A percentile compares a stretch with the other conserved stretches of the same genome.
Conservation (phyloP, 192 early-diverging fungal genomes). For the Coemansia sp. region DNA sequence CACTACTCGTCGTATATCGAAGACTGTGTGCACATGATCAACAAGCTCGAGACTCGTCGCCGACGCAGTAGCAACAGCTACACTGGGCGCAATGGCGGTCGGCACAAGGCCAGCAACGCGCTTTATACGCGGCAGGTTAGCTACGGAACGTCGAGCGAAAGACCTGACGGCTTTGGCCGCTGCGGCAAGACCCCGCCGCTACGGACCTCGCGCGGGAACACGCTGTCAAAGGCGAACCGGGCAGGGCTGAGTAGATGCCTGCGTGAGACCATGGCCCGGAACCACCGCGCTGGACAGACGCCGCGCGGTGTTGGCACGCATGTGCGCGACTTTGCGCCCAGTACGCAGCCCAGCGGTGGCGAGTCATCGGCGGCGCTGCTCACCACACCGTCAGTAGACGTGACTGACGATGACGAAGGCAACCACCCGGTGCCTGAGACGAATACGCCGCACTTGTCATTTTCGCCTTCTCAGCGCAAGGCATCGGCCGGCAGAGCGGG, state of each 20-base stretch:
- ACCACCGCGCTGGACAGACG: slow-evolving; percentile 20
- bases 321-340: slow-evolving; percentile 25
- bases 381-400: background rate
- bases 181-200: slow-evolving; percentile 1
- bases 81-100: background rate
- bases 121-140: background rate
- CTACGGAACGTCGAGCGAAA: slow-evolving; percentile 10
- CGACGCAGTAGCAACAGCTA: slow-evolving; percentile 1
- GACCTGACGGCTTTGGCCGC: background rate
- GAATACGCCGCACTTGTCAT: slow-evolving; percentile 12
- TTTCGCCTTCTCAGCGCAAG: slow-evolving; percentile 17
- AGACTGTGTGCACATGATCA: slow-evolving; percentile 25
- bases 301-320: slow-evolving; percentile 29
- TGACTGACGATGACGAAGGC: slow-evolving; percentile 1
- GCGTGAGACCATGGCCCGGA: slow-evolving; percentile 21
- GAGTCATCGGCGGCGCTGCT: slow-evolving; percentile 3
- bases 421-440: slow-evolving; percentile 4
- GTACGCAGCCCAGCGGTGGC: slow-evolving; percentile 11
- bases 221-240: slow-evolving; percentile 9
- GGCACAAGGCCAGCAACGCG: slow-evolving; percentile 3
- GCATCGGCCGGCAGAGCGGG: background rate
- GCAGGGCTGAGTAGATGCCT: slow-evolving; percentile 21
- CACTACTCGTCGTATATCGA: slow-evolving; percentile 32
- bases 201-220: slow-evolving; percentile 3
- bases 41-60: slow-evolving; percentile 22